A percentile compares a stretch with the other conserved stretches of the same genome.
Conservation (phyloP, 2,329 filamentous ascomycete genomes). For the Xylaria sp. region DNA sequence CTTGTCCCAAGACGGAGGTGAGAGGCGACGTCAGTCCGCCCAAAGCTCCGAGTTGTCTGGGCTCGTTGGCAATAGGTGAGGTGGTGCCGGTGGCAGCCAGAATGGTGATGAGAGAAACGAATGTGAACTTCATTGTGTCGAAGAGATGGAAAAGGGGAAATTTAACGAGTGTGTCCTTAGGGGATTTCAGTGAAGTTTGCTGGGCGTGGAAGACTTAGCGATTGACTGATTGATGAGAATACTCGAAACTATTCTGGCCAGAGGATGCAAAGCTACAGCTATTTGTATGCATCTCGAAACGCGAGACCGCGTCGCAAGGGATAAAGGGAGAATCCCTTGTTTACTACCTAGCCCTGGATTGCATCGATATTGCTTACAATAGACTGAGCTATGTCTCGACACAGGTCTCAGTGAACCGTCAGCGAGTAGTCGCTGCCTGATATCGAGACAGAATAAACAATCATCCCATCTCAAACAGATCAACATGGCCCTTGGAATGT, state of each 20-base stretch:
- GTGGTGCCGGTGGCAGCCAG: slow-evolving; percentile 14
- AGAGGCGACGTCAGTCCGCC: slow-evolving; percentile 9
- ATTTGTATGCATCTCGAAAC: slow-evolving; percentile 12
- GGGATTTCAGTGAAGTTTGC: no score
- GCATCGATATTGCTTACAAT: slow-evolving; percentile 7
- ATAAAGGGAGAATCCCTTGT: slow-evolving; percentile 9
- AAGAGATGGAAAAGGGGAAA: neutral
- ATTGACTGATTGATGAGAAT: no score
- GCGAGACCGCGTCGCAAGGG: neutral
- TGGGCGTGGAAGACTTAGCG: no score
- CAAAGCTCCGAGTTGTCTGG: slow-evolving; percentile 11
- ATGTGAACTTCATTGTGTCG: slow-evolving; percentile 9
- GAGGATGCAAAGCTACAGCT: neutral
- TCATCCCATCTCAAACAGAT: neutral
- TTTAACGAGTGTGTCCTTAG: neutral
- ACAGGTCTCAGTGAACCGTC: neutral
- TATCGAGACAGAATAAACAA: neutral
- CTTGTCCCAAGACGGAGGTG: slow-evolving; percentile 7
- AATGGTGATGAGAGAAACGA: slow-evolving; percentile 14
- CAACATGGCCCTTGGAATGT: slow-evolving; percentile 14
- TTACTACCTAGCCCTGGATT: slow-evolving; percentile 14
- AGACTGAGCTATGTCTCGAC: slow-evolving; percentile 17
- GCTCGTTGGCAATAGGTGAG: slow-evolving; percentile 1
- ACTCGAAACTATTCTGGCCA: neutral
- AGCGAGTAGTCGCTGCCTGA: neutral